Evolutionary conservation across 495 filamentous ascomycete genomes (phyloP), one percentile per base, ranked within the genome.

Genomic region (Hypoxylon subgilvum): DNA sequence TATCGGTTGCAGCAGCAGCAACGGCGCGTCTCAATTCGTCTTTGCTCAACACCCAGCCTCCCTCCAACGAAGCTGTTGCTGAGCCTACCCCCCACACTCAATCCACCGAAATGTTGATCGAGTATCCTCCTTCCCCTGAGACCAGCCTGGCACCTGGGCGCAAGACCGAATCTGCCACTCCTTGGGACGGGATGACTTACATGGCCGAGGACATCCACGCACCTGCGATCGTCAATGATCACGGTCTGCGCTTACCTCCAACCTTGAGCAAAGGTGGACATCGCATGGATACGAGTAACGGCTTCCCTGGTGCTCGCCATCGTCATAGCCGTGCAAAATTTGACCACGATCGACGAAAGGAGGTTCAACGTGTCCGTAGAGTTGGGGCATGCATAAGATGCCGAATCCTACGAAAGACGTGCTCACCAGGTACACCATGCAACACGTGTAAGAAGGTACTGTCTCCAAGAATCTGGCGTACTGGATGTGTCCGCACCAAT

Each of bases 351-450:
- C 74, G 91, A 46, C 82, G 91, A 41, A 85, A 86, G 64, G 87
- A 96, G 68, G 89, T 96, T 2, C 87, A 91, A 63, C 86, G 87
- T 63, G 84, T 94, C 22, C 82, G 91, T 19, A 90, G 90, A 64
- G 79, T 84, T 19, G 91, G 91, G 16, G 91, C 91, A 10, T 96
- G 91, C 63, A 90, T 92, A 47, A 84, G 91, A 38, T 96, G 91
- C 72, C 82, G 89, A 2, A 91, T 96, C 76, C 75, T 96, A 8
- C 88, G 91, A 66, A 96, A 96, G 72, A 87, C 88, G 1, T 96
- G 91, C 65, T 92, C 89, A 3, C 83, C 83, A 10, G 89, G 88
- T 21, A 86, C 77, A n/a, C 91, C 91, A 3, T 96, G 91, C 65
- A 84, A 79, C 16, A 88, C 89, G n/a, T 96, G 91, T 54, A 77